phyloP scores from a whole-genome alignment of 2,329 filamentous ascomycete species.

The Fusarium illudens region DNA sequence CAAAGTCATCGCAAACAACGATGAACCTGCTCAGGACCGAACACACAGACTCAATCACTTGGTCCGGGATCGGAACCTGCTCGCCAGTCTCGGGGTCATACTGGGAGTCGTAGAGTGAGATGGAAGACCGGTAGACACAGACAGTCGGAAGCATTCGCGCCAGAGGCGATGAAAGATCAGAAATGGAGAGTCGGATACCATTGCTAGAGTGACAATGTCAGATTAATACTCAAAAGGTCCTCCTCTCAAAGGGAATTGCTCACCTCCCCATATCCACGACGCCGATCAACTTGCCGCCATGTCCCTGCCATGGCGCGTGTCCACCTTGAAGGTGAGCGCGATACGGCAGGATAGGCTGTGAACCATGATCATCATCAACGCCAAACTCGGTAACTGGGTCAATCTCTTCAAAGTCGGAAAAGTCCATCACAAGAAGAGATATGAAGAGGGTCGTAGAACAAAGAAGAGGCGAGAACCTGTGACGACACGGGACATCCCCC shows the following conservation, averaged over 20 bases:
- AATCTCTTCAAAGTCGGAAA: constrained; percentile 40
- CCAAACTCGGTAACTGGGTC: constrained; percentile 35
- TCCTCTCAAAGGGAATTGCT: not conserved
- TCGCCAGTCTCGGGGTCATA: constrained; percentile 45
- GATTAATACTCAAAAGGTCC: not conserved
- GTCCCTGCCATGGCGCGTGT: constrained; percentile 45
- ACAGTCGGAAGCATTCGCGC: constrained; percentile 67
- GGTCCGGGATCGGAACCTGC: constrained; percentile 43
- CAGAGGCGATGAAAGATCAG: constrained; percentile 53
- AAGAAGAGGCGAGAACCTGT: not conserved
- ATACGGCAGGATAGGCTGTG: not conserved
- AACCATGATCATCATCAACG: constrained; percentile 20
- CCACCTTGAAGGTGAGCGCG: constrained; percentile 17
- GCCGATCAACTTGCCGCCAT: constrained; percentile 43
- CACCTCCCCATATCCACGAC: constrained; percentile 52
- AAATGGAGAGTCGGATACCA: constrained; percentile 76
- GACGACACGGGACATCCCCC: constrained; percentile 17
- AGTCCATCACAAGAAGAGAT: constrained; percentile 25
- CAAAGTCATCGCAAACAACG: constrained; percentile 42
- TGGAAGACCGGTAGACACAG: constrained; percentile 44
- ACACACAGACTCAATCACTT: constrained; percentile 41
- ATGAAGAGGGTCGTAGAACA: too few relatives aligned
- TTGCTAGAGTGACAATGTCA: constrained; percentile 57
- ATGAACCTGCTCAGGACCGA: constrained; percentile 42
- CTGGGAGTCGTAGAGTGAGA: constrained; percentile 47